phyloP scores from a whole-genome alignment of 306 rosid species.

The Lupinus albus region DNA sequence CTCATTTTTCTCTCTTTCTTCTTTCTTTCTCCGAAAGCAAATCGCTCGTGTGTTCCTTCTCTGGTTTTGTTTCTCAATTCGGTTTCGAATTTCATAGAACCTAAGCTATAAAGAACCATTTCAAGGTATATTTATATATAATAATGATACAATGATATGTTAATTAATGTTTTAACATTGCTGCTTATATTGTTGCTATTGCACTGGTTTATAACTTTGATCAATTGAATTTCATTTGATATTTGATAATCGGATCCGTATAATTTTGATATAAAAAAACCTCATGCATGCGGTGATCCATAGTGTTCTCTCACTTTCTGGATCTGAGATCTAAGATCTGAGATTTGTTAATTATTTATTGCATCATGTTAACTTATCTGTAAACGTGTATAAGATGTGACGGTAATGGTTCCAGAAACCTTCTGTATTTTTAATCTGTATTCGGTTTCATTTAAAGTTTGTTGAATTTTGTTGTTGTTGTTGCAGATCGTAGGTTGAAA shows the following conservation, averaged over 20 bases:
- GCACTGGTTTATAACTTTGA: too few species aligned
- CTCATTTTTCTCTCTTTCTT: neutral
- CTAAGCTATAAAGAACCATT: constrained; percentile 25
- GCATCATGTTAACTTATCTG: neutral
- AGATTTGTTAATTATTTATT: neutral
- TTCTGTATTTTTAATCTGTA: neutral
- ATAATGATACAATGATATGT: too few species aligned
- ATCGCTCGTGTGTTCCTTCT: too few species aligned
- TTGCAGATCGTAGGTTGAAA: constrained; percentile 45
- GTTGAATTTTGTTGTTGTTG: too few species aligned
- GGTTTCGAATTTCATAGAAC: constrained; percentile 37
- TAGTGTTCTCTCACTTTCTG: constrained; percentile 23
- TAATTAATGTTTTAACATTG: too few species aligned
- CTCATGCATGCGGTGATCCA: constrained; percentile 20
- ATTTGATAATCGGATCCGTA: constrained; percentile 37
- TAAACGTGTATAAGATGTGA: neutral
- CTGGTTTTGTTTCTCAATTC: constrained; percentile 25
- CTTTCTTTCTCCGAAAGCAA: too few species aligned
- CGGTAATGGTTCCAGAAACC: neutral
- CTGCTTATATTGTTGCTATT: too few species aligned
- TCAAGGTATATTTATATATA: constrained; percentile 40
- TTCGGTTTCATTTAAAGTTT: constrained; percentile 21
- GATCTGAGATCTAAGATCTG: constrained; percentile 55
- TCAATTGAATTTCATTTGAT: constrained; percentile 19
- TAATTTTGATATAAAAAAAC: neutral